Evolutionary conservation across 78 protist genomes (phyloP), one percentile per base, ranked within the genome.

Genomic region (Planoprotostelium fungivorum): DNA sequence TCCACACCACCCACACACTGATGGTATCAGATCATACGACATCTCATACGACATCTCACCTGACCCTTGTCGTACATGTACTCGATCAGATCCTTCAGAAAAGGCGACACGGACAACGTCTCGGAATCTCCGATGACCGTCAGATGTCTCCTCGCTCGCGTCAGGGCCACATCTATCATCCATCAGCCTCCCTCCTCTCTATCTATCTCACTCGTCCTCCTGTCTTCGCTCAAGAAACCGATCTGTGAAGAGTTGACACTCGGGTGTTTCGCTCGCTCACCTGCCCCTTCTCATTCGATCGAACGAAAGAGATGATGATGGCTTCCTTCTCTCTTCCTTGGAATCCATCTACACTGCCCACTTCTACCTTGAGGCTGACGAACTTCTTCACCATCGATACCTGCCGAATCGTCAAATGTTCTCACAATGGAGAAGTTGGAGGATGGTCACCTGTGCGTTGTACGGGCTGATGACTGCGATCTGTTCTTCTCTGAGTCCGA

Each of bases 321-420:
- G 93, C 98, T 38, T 97, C 99, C 87, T 97, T 97, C 88, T 97
- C 99, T 31, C 98, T 91, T 31, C 99, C 99, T 83, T 97, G 99
- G 87, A 97, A 97, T 16, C 98, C 98, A 90, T 97, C 99, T 0
- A 97, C 99, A 9, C 97, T 96, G 31, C 96, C 96, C n/a, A 97
- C 92, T 37, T 97, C 98, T 16, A 97, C 87, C 1, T 37, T 36
- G 29, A 37, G 63, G 1, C 34, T 35, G 0, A 93, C 29, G 5
- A 34, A 31, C 0, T 89, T 38, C 37, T 88, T 93, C 9, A 90
- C 35, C 28, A 86, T 51, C 31, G 73, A 51, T 5, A 51, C 73
- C 73, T 51, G 73, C 5, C 5, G 73, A 51, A 5, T 51, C 16
- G 73, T 51, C 5, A 51, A 51, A 51, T 51, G 5, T 51, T 16